Percentiles rank a stretch among this genome's conserved stretches.
phyloP scores from a whole-genome alignment of 208 protist genomes.

The Phytomonas sp. region DNA sequence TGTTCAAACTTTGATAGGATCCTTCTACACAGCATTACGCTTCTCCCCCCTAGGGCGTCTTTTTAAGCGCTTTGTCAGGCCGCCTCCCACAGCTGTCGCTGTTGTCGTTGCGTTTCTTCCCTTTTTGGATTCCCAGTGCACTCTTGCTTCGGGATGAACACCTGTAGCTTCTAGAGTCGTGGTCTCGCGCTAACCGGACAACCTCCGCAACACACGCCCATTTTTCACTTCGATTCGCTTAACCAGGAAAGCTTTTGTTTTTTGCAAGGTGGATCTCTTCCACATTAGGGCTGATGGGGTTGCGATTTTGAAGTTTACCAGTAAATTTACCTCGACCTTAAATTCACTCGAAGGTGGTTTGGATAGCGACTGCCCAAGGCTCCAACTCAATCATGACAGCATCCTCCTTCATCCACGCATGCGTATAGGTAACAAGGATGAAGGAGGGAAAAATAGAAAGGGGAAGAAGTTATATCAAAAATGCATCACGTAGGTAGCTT shows the following conservation, averaged over 20 bases:
- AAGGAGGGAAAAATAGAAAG: background rate
- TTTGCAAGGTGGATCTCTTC: too few relatives aligned
- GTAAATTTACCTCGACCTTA: background rate
- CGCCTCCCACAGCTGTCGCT: background rate
- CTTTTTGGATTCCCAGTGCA: background rate
- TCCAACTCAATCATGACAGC: background rate
- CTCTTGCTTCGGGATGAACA: background rate
- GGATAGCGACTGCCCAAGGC: background rate
- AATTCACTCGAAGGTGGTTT: background rate
- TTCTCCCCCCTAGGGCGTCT: background rate
- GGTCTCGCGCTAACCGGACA: background rate
- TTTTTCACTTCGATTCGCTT: background rate
- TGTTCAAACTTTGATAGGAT: background rate
- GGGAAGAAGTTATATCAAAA: background rate
- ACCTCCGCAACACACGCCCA: background rate
- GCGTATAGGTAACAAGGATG: too few relatives aligned
- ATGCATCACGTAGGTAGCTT: background rate
- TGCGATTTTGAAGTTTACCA: background rate
- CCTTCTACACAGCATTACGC: background rate
- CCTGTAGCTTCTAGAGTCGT: background rate
- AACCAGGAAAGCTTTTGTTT: too few relatives aligned
- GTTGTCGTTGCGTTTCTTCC: background rate
- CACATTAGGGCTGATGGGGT: background rate
- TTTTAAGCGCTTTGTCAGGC: background rate
- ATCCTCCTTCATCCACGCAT: background rate